phyloP scores from a whole-genome alignment of 805 yeast genomes.

The Saccharomycopsis babjevae region DNA sequence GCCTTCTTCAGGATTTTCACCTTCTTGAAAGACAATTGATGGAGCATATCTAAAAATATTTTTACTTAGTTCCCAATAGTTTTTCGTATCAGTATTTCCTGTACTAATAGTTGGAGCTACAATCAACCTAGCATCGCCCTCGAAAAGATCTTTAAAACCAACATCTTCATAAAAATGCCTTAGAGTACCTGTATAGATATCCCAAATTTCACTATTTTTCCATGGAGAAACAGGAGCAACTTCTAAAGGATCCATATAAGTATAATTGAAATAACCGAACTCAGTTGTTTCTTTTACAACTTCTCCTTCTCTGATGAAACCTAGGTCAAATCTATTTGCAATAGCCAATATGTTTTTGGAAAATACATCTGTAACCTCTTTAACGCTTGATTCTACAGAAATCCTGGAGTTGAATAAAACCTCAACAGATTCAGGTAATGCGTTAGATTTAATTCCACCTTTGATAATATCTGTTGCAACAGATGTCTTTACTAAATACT shows the following conservation, averaged over 20 bases:
- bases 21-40: conserved; percentile 23
- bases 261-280: conserved; percentile 35
- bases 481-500: conserved; percentile 45
- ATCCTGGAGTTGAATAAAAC: conserved; percentile 56
- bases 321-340: conserved; percentile 40
- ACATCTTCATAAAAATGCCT: conserved; percentile 54
- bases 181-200: conserved; percentile 48
- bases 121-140: conserved; percentile 23
- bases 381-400: conserved; percentile 42
- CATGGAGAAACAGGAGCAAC: conserved; percentile 48
- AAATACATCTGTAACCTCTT: conserved; percentile 33
- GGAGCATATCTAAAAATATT: conserved; percentile 57
- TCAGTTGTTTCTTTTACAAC: conserved; percentile 24
- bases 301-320: conserved; percentile 33
- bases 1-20: conserved; percentile 21
- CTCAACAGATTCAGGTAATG: conserved; percentile 56
- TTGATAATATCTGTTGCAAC: conserved; percentile 57
- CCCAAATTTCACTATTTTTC: conserved; percentile 37
- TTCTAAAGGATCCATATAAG: conserved; percentile 26
- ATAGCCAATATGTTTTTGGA: conserved; percentile 28
- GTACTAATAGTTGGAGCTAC: conserved; percentile 51
- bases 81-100: conserved; percentile 62
- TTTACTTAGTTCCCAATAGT: conserved; percentile 52
- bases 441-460: conserved; percentile 72
- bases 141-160: conserved; percentile 31